These are phyloP conservation scores for Aureobasidium sp. DNA, from an alignment of 2,329 filamentous ascomycete species.

Conservation along the genomic window DNA sequence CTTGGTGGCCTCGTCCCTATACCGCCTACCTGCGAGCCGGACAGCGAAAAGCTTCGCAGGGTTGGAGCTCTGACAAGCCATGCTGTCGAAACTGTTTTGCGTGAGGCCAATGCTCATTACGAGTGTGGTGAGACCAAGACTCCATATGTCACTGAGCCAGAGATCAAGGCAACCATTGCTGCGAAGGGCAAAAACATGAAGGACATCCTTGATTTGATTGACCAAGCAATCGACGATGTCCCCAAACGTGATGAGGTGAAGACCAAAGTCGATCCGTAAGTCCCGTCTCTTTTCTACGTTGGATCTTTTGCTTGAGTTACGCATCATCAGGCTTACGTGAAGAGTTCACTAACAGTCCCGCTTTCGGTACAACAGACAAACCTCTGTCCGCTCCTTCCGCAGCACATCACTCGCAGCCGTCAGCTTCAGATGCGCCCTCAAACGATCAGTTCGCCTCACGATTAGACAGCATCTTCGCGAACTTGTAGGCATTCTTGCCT, in stretches of 20 bases:
- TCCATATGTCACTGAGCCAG: slow-evolving; percentile 58
- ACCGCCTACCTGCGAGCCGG: slow-evolving; percentile 85
- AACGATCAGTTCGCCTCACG: slow-evolving; percentile 66
- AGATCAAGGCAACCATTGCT: slow-evolving; percentile 68
- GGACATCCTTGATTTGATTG: slow-evolving; percentile 87
- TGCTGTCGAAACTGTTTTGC: slow-evolving; percentile 68
- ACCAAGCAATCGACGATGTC: slow-evolving; percentile 63
- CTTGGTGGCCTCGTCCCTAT: slow-evolving; percentile 73
- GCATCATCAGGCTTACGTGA: slow-evolving; percentile 17
- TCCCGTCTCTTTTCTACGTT: slow-evolving; percentile 21
- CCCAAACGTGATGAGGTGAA: slow-evolving; percentile 52
- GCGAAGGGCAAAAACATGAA: slow-evolving; percentile 74
- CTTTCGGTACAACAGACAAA: slow-evolving; percentile 63
- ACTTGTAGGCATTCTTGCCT: slow-evolving; percentile 53
- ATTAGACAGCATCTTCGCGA: slow-evolving; percentile 80
- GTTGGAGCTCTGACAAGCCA: slow-evolving; percentile 82
- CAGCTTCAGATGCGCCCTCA: slow-evolving; percentile 74
- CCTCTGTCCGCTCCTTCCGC: slow-evolving; percentile 55
- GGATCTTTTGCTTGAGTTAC: slow-evolving; percentile 14
- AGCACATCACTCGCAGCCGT: slow-evolving; percentile 86
- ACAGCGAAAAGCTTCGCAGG: slow-evolving; percentile 81
- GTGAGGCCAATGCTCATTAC: slow-evolving; percentile 75
- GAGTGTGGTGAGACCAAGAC: slow-evolving; percentile 72
- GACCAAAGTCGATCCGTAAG: slow-evolving; percentile 51
- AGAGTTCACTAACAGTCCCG: slow-evolving; percentile 70